Evolutionary conservation across 1,284 basidiomycete genomes (phyloP).

Genomic region (Cystobasidiaceae sp.): DNA sequence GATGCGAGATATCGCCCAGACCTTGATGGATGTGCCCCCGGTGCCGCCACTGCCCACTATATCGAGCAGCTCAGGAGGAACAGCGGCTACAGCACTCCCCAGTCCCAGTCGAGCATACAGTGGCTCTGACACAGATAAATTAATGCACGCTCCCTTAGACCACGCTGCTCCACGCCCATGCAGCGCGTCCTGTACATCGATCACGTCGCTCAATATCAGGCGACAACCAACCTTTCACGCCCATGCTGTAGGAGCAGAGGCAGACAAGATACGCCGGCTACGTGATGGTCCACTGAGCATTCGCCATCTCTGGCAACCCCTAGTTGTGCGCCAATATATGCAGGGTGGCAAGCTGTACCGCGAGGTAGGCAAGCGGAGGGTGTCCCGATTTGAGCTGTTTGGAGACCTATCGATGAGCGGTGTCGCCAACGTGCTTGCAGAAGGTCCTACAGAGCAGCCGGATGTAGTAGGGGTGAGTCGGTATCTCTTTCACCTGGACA

Average conservation of each 20-base stretch:
- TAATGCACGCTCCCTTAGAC: no score
- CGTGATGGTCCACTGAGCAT: not conserved
- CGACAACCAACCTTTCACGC: no score
- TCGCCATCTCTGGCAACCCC: slow-evolving; percentile 43
- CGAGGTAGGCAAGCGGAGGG: slow-evolving; percentile 43
- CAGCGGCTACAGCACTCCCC: no score
- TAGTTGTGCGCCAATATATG: slow-evolving; percentile 46
- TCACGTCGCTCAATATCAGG: no score
- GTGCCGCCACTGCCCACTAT: no score
- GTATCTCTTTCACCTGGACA: slow-evolving; percentile 36
- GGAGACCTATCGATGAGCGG: slow-evolving; percentile 38
- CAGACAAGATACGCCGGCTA: not conserved
- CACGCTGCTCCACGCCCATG: no score
- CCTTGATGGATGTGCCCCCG: no score
- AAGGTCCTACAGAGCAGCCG: slow-evolving; percentile 7
- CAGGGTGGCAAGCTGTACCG: slow-evolving; percentile 43
- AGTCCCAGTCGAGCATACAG: no score
- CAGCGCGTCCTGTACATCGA: no score
- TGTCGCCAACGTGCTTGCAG: slow-evolving; percentile 26
- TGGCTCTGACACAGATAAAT: no score
- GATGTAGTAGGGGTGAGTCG: slow-evolving; percentile 31
- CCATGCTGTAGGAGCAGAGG: not conserved
- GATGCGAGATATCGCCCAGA: no score
- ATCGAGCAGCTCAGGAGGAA: no score
- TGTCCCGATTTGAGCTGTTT: slow-evolving; percentile 45